Percentiles rank a stretch among this genome's conserved stretches.
These are phyloP conservation scores for Globisporangium acanthophoron DNA, from an alignment of 352 stramenopile genomes.

Conservation along the genomic window DNA sequence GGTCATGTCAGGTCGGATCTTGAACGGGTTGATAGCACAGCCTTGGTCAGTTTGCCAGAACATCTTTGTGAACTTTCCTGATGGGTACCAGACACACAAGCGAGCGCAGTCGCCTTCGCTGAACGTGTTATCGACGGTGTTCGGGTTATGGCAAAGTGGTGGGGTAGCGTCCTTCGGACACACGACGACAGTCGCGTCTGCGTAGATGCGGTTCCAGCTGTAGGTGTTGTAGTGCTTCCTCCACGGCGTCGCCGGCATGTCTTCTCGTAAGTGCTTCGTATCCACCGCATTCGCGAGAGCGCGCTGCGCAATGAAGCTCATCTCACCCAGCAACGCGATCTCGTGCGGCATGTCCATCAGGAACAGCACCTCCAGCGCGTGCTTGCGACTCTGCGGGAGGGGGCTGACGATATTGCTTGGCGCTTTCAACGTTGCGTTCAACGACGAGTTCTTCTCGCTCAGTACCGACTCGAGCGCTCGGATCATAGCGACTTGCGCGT, in stretches of 20 bases:
- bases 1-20: conserved; percentile 14
- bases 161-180: no score
- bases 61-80: not conserved
- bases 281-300: conserved; percentile 10
- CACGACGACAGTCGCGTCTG: no score
- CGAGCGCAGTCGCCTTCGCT: no score
- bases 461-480: not conserved
- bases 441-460: not conserved
- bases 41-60: conserved; percentile 18
- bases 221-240: no score
- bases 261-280: not conserved
- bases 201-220: no score
- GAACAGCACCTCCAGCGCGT: conserved; percentile 13
- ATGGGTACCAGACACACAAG: conserved; percentile 33
- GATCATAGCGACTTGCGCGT: not conserved
- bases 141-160: no score
- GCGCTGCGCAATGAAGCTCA: conserved; percentile 36
- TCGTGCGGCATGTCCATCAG: conserved; percentile 32
- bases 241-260: no score
- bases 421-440: not conserved
- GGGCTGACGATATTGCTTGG: not conserved
- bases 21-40: conserved; percentile 32
- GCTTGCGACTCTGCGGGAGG: not conserved
- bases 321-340: conserved; percentile 15
- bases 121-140: no score